Conservation (phyloP, 768 basidiomycete genomes). For the Xanthoconium stramineum region DNA sequence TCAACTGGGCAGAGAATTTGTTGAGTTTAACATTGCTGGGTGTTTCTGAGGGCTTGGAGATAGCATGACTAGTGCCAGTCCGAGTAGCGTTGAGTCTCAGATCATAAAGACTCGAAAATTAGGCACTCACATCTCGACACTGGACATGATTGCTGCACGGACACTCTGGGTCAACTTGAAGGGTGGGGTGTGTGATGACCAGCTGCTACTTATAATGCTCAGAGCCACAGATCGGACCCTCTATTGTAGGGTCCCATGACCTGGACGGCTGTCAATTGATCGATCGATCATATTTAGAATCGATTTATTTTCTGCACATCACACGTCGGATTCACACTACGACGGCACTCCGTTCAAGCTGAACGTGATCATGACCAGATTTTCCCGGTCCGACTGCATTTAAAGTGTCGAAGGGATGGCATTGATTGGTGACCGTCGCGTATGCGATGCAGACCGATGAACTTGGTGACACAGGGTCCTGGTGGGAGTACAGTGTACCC, state of each 20-base stretch:
- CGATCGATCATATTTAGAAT: background rate
- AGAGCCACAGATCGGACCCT: background rate
- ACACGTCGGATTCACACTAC: background rate
- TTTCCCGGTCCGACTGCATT: too few relatives aligned
- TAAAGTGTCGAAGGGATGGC: too few relatives aligned
- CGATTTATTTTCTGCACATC: background rate
- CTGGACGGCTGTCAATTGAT: background rate
- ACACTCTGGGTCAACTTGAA: background rate
- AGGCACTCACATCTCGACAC: conserved; percentile 57
- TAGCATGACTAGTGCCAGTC: conserved; percentile 13
- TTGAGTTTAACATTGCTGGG: conserved; percentile 53
- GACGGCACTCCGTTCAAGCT: too few relatives aligned
- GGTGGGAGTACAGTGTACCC: too few relatives aligned
- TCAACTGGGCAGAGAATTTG: conserved; percentile 69
- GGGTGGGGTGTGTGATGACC: background rate
- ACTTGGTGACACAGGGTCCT: too few relatives aligned
- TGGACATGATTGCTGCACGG: conserved; percentile 42
- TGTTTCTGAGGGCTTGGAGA: conserved; percentile 20
- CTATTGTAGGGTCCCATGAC: background rate
- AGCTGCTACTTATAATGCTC: conserved; percentile 13
- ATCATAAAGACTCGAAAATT: background rate
- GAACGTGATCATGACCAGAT: too few relatives aligned
- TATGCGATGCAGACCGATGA: too few relatives aligned
- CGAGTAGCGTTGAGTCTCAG: background rate
- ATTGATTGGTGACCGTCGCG: too few relatives aligned